Conservation (phyloP, 2,329 filamentous ascomycete genomes). For the Beauveria scarabaeidicola region DNA sequence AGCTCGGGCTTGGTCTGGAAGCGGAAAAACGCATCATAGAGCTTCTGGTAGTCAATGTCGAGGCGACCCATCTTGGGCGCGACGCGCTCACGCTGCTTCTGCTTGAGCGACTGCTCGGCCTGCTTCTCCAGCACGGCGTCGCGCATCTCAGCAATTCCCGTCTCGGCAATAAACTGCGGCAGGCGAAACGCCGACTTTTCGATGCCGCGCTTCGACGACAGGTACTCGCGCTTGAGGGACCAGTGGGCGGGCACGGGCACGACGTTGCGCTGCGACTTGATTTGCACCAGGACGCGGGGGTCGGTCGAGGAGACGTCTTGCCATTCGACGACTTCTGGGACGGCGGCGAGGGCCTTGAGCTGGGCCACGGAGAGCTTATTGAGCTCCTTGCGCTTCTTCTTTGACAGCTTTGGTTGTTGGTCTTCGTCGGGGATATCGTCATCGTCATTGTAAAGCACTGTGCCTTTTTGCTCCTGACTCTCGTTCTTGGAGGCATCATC, state of each 20-base stretch:
- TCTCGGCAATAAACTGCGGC: slow-evolving; percentile 95
- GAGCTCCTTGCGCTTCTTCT: slow-evolving; percentile 87
- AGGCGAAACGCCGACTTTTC: slow-evolving; percentile 91
- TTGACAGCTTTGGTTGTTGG: slow-evolving; percentile 66
- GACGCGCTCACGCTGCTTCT: slow-evolving; percentile 90
- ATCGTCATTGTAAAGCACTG: slow-evolving; percentile 61
- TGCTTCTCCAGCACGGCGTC: slow-evolving; percentile 95
- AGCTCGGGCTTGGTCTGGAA: slow-evolving; percentile 94
- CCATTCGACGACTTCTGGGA: slow-evolving; percentile 95
- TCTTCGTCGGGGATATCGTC: slow-evolving; percentile 76
- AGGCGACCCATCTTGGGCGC: slow-evolving; percentile 94
- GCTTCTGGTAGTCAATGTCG: slow-evolving; percentile 96
- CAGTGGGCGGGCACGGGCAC: slow-evolving; percentile 92
- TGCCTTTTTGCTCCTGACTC: slow-evolving; percentile 55
- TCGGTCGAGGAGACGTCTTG: slow-evolving; percentile 89
- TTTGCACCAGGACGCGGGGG: slow-evolving; percentile 79
- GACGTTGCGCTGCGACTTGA: slow-evolving; percentile 91
- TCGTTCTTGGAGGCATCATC: slow-evolving; percentile 40
- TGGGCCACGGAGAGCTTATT: slow-evolving; percentile 93
- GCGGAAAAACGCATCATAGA: slow-evolving; percentile 97
- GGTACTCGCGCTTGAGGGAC: slow-evolving; percentile 92
- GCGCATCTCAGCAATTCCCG: slow-evolving; percentile 95
- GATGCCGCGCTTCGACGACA: slow-evolving; percentile 93
- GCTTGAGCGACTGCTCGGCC: slow-evolving; percentile 81
- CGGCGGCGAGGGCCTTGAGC: slow-evolving; percentile 82